These are phyloP conservation scores for Phylloporus sp. DNA, from an alignment of 768 basidiomycete species.

Conservation along the genomic window DNA sequence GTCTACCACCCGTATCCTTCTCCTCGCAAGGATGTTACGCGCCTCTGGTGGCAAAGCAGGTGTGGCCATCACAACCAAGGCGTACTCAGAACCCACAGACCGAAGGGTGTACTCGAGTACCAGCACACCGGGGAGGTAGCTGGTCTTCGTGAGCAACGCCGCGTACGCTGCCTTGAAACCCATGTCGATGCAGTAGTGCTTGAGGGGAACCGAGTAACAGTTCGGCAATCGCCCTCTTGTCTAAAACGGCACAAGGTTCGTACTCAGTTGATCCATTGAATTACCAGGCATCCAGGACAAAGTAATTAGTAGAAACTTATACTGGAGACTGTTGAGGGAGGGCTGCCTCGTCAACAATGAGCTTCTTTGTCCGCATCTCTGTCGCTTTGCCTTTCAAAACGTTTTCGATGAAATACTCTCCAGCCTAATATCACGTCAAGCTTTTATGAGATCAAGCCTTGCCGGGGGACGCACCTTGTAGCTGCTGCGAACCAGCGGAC, in stretches of 20 bases:
- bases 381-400: slow-evolving; percentile 62
- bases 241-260: too few species aligned
- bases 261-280: too few species aligned
- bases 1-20: slow-evolving; percentile 54
- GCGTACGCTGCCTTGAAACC: slow-evolving; percentile 55
- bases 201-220: too few species aligned
- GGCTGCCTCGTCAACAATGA: slow-evolving; percentile 25
- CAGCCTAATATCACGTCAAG: slow-evolving; percentile 57
- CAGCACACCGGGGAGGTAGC: slow-evolving; percentile 55
- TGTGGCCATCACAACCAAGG: slow-evolving; percentile 78
- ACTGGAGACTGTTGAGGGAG: slow-evolving; percentile 4
- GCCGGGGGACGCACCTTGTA: slow-evolving; percentile 73
- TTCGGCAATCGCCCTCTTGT: slow-evolving; percentile 7
- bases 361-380: slow-evolving; percentile 37
- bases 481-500: slow-evolving; percentile 91
- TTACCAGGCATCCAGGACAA: slow-evolving; percentile 3
- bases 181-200: too few species aligned
- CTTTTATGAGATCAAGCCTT: neutral
- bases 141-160: slow-evolving; percentile 69
- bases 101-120: slow-evolving; percentile 51
- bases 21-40: slow-evolving; percentile 46
- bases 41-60: slow-evolving; percentile 49
- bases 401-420: slow-evolving; percentile 93
- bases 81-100: slow-evolving; percentile 57
- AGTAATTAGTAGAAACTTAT: slow-evolving; percentile 6